Evolutionary conservation across 2,329 filamentous ascomycete genomes (phyloP).

Genomic region (Colletotrichum incanum): DNA sequence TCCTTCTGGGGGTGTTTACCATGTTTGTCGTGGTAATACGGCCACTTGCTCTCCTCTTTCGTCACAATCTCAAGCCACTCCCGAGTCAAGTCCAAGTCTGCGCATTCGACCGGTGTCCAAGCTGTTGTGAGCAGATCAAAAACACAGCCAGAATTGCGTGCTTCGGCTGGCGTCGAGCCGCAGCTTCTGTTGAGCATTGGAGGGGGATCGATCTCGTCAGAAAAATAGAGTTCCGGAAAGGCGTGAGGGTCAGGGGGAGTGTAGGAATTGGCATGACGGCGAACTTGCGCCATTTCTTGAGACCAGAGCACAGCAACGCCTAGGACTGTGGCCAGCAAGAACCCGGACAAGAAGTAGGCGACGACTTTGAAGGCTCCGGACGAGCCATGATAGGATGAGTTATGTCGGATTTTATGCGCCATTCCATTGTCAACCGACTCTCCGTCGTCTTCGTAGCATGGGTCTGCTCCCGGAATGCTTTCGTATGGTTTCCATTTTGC

Average conservation of each 20-base stretch:
- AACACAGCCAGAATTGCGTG: not conserved
- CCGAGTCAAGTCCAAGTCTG: not conserved
- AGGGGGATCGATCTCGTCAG: not conserved
- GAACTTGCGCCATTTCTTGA: not conserved
- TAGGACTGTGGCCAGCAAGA: not conserved
- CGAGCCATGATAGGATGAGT: not conserved
- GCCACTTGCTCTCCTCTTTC: not conserved
- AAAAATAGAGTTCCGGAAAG: not conserved
- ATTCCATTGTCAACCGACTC: not conserved
- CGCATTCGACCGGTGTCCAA: not conserved
- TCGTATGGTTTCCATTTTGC: not conserved
- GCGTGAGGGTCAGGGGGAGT: not conserved
- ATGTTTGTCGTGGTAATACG: not conserved
- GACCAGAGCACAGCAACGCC: not conserved
- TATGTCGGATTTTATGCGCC: not conserved
- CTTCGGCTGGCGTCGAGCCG: not conserved
- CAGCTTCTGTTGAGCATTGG: not conserved
- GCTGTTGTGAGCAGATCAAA: conserved; percentile 1
- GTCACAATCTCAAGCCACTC: conserved; percentile 1
- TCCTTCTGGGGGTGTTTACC: not conserved
- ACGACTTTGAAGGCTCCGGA: not conserved
- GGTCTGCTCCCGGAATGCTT: not conserved
- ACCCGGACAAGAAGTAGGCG: not conserved
- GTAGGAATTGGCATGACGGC: not conserved
- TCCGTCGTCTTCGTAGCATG: not conserved